Conservation (phyloP, 108 stramenopile species). For the Skeletonema grethae region DNA sequence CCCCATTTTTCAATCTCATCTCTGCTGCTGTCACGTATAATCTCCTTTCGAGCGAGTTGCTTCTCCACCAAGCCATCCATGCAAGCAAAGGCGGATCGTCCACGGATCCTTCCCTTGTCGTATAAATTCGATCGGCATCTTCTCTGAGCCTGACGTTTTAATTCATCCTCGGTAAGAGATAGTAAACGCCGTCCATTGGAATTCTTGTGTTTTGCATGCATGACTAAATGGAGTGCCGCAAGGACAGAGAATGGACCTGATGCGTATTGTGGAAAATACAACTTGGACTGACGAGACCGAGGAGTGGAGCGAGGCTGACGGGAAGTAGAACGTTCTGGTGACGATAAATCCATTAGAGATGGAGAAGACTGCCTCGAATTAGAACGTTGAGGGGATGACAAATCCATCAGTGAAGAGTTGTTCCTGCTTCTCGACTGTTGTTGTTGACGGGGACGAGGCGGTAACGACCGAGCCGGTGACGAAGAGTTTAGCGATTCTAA, state of each 20-base stretch:
- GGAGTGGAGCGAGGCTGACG: conserved; percentile 9
- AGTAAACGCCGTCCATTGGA: conserved; percentile 32
- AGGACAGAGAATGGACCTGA: conserved; percentile 58
- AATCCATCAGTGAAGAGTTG: not conserved
- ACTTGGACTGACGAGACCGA: not conserved
- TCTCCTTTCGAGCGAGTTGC: conserved; percentile 53
- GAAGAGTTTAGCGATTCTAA: not conserved
- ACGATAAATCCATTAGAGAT: not conserved
- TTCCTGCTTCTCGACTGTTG: not conserved
- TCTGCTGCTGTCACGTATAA: conserved; percentile 30
- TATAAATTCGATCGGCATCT: conserved; percentile 57
- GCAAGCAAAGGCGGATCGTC: conserved; percentile 58
- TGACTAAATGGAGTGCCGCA: conserved; percentile 41
- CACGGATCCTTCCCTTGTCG: conserved; percentile 43
- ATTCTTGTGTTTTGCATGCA: conserved; percentile 22
- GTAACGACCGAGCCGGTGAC: conserved; percentile 2
- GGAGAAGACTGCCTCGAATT: not conserved
- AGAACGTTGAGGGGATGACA: not conserved
- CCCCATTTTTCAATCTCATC: conserved; percentile 52
- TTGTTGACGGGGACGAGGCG: not conserved
- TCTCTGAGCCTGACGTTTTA: conserved; percentile 55
- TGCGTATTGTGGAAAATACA: conserved; percentile 54
- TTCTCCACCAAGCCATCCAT: conserved; percentile 49
- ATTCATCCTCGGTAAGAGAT: conserved; percentile 47
- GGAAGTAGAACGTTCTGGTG: not conserved